Percentiles rank a stretch among this genome's conserved stretches.
phyloP scores from a whole-genome alignment of 345 rosid genomes.

The Eucalyptus urophylla region DNA sequence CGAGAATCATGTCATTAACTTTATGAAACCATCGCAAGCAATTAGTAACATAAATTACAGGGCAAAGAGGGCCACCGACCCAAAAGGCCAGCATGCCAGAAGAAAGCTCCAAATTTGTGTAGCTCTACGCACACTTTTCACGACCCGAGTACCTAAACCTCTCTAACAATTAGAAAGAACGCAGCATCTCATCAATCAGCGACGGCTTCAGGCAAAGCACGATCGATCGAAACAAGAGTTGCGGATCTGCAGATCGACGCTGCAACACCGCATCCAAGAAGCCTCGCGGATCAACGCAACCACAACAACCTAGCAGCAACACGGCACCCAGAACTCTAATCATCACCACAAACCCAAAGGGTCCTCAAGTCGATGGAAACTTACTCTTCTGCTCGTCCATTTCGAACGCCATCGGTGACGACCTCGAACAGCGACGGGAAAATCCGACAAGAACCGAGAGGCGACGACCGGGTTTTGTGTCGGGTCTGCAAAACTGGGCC shows the following conservation, averaged over 20 bases:
- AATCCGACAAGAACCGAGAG: neutral
- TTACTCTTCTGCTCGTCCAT: neutral
- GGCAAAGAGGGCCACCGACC: neutral
- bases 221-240: neutral
- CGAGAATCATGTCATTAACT: neutral
- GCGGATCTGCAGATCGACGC: neutral
- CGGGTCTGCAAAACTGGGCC: neutral
- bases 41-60: neutral
- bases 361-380: neutral
- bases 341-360: neutral
- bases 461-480: neutral
- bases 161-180: neutral
- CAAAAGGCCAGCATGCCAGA: neutral
- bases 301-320: neutral
- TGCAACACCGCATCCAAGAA: neutral
- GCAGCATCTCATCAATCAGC: neutral
- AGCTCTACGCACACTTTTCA: neutral
- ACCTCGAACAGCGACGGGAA: neutral
- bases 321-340: neutral
- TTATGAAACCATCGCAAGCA: neutral
- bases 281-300: neutral
- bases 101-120: neutral
- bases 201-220: neutral
- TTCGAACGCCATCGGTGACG: neutral
- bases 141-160: neutral